Evolutionary conservation across 2,329 filamentous ascomycete genomes (phyloP).

Genomic region (Penicillium vulpinum): DNA sequence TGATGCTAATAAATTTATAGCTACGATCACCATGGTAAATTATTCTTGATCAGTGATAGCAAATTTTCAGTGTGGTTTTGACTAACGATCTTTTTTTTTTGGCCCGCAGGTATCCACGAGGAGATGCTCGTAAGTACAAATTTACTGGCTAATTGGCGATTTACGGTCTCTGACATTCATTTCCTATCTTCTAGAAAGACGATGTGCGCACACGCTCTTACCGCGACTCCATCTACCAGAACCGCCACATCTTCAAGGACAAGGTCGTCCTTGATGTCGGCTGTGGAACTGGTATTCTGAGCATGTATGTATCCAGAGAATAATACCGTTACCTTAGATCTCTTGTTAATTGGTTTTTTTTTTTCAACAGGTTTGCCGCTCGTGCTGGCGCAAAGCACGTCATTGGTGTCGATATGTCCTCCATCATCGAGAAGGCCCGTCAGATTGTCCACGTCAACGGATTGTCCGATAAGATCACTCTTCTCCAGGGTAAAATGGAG

Average conservation of each 20-base stretch:
- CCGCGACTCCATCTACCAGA: slow-evolving; percentile 96
- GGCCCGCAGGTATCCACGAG: slow-evolving; percentile 78
- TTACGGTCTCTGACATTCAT: background rate
- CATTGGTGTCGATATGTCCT: slow-evolving; percentile 99
- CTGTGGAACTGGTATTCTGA: slow-evolving; percentile 95
- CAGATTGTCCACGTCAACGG: slow-evolving; percentile 94
- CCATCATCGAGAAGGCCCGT: slow-evolving; percentile 96
- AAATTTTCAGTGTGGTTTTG: slow-evolving; percentile 13
- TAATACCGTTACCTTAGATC: slow-evolving; percentile 15
- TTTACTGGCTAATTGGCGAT: slow-evolving; percentile 5
- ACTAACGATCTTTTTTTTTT: slow-evolving; percentile 29
- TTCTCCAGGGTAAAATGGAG: slow-evolving; percentile 99
- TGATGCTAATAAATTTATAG: slow-evolving; percentile 50
- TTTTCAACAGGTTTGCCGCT: slow-evolving; percentile 77
- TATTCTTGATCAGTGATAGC: slow-evolving; percentile 21
- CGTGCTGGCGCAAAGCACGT: slow-evolving; percentile 97
- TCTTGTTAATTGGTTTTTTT: slow-evolving; percentile 14
- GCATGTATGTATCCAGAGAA: slow-evolving; percentile 68
- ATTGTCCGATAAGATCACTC: slow-evolving; percentile 91
- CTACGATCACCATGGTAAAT: slow-evolving; percentile 95
- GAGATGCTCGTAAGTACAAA: slow-evolving; percentile 83
- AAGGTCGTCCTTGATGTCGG: slow-evolving; percentile 95
- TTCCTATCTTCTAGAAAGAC: slow-evolving; percentile 69
- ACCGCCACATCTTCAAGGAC: slow-evolving; percentile 89
- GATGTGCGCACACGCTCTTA: slow-evolving; percentile 96